These are phyloP conservation scores for Gonapodya prolifera DNA, from an alignment of 192 early-diverging fungal genomes.

Conservation along the genomic window DNA sequence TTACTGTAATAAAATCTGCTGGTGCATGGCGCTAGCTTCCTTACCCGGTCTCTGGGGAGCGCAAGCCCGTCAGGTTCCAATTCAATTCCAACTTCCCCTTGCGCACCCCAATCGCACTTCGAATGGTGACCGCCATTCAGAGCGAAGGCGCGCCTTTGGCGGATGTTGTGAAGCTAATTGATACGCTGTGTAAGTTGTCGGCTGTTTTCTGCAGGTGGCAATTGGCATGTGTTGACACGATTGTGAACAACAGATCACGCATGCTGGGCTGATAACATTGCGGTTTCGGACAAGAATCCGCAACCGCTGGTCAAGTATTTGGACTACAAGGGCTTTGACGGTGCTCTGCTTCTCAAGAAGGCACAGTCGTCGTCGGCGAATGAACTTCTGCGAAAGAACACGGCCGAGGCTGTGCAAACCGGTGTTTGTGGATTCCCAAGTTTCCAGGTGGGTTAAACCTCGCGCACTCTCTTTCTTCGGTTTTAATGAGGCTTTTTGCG, in stretches of 20 bases:
- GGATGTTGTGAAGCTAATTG: not conserved
- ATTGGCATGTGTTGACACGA: not conserved
- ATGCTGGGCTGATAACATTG: constrained; percentile 2
- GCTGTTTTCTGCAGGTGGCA: not conserved
- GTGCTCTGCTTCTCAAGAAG: not conserved
- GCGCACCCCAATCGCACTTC: constrained; percentile 3
- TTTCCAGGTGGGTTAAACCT: not conserved
- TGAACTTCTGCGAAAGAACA: not conserved
- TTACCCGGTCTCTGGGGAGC: not conserved
- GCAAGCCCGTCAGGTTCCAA: not conserved
- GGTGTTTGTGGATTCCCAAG: constrained; percentile 2
- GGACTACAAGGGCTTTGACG: not conserved
- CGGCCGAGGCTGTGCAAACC: not conserved
- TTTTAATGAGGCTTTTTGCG: not conserved
- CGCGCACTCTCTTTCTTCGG: too few species aligned
- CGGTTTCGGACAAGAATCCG: not conserved
- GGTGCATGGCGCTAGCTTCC: not conserved
- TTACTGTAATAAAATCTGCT: not conserved
- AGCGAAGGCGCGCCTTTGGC: not conserved
- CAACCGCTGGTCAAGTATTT: not conserved
- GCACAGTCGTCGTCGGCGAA: not conserved
- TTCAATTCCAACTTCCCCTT: constrained; percentile 1
- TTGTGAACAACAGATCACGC: not conserved
- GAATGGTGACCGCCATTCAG: not conserved
- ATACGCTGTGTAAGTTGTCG: not conserved